Evolutionary conservation across 148 eudicot genomes (phyloP).

Genomic region (Rhododendron ovatum): DNA sequence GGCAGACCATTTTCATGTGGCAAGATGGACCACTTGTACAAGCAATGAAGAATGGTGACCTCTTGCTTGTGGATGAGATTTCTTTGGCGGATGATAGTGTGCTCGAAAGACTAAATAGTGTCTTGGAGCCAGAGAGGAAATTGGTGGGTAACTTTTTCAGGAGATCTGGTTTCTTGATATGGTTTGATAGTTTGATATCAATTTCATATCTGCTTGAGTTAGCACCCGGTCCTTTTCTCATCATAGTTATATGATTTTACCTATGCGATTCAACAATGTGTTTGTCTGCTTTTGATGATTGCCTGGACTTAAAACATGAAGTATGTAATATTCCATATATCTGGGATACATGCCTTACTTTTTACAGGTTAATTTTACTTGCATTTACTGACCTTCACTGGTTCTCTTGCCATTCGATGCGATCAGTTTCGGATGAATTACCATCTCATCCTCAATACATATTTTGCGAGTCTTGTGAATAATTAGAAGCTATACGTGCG

Average conservation of each 20-base stretch:
- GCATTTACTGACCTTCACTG: background rate
- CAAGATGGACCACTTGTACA: conserved; percentile 95
- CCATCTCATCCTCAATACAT: background rate
- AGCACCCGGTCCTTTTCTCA: background rate
- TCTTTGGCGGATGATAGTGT: conserved; percentile 99
- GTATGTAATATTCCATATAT: background rate
- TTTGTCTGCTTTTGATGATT: background rate
- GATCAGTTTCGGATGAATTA: background rate
- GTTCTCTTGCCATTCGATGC: background rate
- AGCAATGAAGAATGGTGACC: conserved; percentile 87
- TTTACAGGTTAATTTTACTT: background rate
- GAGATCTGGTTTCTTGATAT: background rate
- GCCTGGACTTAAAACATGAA: background rate
- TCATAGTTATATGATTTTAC: background rate
- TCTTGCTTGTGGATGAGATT: conserved; percentile 93
- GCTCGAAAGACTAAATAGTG: conserved; percentile 92
- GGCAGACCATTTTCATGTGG: conserved; percentile 89
- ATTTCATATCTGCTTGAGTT: conserved; percentile 1
- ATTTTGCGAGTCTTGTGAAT: background rate
- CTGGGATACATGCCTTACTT: background rate
- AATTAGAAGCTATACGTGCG: background rate
- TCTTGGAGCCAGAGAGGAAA: conserved; percentile 93
- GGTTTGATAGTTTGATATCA: background rate
- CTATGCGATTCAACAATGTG: background rate
- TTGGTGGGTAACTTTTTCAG: conserved; percentile 45